Base-by-base conservation (phyloP, 495 filamentous ascomycete genomes). In the Emericellopsis terricola region DNA sequence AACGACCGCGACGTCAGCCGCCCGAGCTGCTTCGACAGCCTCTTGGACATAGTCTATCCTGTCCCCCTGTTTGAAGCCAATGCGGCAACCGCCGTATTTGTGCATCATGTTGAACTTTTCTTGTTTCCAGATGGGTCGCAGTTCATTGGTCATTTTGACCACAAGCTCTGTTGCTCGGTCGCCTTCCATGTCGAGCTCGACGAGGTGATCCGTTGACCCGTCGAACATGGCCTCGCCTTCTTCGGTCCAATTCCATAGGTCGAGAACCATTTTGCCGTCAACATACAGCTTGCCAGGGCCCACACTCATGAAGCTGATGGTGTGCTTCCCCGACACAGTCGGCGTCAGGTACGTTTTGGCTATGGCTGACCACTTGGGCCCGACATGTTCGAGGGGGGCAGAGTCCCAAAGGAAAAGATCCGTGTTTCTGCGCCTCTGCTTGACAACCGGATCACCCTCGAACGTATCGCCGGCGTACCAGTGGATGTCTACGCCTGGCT, bases 271-370 rank as follows among this genome's bases (percentile, higher is more conserved):
- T 33, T 76, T 61, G 24, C 66, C 78, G 41, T 86, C 63, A 23
- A 87, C 58, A 33, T 69, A 73, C 5, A 87, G 57, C 37, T 60
- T 69, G 2, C 77, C 80, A 0, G 78, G 78, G 0, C 82, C 82
- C 18, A 80, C 71, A 16, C 76, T 77, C 38, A 76, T 80, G 37
- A 82, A 72, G 10, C 80, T 77, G 37, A 89, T 73, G 17, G 78
- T 75, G 43, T 87, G 80, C 18, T 68, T 58, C 1, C 80, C 80
- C 10, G 53, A 62, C 2, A 52, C 49, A 15, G 55, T 65, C 4
- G 72, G 59, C 7, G 60, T 63, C 20, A 74, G 46, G 20, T 56
- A 55, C 3, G 65, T 66, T 31, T 66, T 76, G 9, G 65, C 69
- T 19, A 68, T 51, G 33, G 70, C 69, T 10, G 73, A 76, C 62